A percentile compares a stretch with the other conserved stretches of the same genome.
phyloP scores from a whole-genome alignment of 805 yeast genomes.

The Candida silvatica region DNA sequence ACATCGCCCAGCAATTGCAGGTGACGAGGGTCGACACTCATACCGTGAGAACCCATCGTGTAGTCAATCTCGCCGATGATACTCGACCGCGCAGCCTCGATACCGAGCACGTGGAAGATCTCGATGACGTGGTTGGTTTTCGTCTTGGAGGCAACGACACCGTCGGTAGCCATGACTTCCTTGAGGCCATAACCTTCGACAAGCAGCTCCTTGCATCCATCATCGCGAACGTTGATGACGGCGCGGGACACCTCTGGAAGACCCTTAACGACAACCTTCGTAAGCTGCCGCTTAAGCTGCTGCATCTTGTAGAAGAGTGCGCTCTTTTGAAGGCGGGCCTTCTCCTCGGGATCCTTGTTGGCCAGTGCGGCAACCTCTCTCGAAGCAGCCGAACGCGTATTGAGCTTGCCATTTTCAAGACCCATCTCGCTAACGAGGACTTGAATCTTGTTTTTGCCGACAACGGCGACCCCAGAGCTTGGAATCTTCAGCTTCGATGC shows the following conservation, averaged over 20 bases:
- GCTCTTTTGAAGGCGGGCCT: constrained; percentile 28
- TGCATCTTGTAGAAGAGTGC: constrained; percentile 84
- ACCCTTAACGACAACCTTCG: constrained; percentile 88
- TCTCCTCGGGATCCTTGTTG: constrained; percentile 27
- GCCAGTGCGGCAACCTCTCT: constrained; percentile 21
- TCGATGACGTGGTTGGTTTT: constrained; percentile 89
- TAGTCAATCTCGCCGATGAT: constrained; percentile 92
- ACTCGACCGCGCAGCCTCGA: constrained; percentile 94
- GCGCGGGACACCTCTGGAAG: constrained; percentile 88
- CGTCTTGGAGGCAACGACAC: constrained; percentile 83
- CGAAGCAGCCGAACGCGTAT: constrained; percentile 31
- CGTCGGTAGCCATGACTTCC: constrained; percentile 96
- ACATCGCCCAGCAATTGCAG: constrained; percentile 96
- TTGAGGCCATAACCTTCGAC: constrained; percentile 98
- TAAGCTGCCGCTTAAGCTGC: constrained; percentile 75
- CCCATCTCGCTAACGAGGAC: constrained; percentile 46
- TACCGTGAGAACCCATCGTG: constrained; percentile 98
- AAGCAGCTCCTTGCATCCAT: constrained; percentile 78
- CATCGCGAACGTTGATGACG: constrained; percentile 86
- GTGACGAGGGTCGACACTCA: constrained; percentile 99
- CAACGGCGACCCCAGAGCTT: constrained; percentile 59
- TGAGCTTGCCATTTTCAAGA: constrained; percentile 30
- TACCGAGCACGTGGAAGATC: constrained; percentile 83
- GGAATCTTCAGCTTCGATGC: constrained; percentile 80
- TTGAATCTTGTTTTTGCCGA: constrained; percentile 58